Evolutionary conservation across 2,329 filamentous ascomycete species (phyloP), one percentile per base, ranked within the genome.

Genomic region (Aspergillus cejpii): DNA sequence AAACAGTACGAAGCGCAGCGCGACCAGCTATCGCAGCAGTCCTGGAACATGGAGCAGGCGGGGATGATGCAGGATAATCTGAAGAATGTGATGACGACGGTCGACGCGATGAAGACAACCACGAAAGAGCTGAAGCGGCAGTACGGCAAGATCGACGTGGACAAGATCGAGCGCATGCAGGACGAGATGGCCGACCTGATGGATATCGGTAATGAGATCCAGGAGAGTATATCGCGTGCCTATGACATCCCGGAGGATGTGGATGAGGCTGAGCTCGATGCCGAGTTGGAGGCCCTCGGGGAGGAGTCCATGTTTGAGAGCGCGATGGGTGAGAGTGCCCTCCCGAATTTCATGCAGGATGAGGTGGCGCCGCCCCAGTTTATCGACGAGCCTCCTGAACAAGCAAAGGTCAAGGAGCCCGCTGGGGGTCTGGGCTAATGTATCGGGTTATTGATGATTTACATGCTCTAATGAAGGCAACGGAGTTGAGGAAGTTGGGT

Each of bases 11-110:
- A 98, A 71, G 77, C 80, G 3, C 89, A 96, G 70, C 87, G 91
- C 54, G 89, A 96, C 61, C 90, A 97, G 71, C 81, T 97, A 43
- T 86, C 94, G 70, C 79, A 84, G 54, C 92, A 98, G 71, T 87
- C 87, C 17, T 97, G 90, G 90, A 97, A 97, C 72, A 96, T 98
- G 90, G 90, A 97, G 72, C 90, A 96, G 71, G 90, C 91, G 2
- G 85, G 86, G 65, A 94, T 90, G 78, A 96, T 97, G 91, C 89
- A 94, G 73, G 91, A 97, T 71, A 97, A 97, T 64, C 79, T 98
- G 42, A 92, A 94, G 68, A 97, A 97, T 68, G 91, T 92, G 52
- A 96, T 96, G 90, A 94, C 89, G 14, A 96, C 92, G 21, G 90
- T 97, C 36, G 91, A 97, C 66, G 90, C 91, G 8, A 91, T 98